Evolutionary conservation across 805 yeast species (phyloP), one percentile per base, ranked within the genome.

Genomic region (Hanseniaspora valbyensis): DNA sequence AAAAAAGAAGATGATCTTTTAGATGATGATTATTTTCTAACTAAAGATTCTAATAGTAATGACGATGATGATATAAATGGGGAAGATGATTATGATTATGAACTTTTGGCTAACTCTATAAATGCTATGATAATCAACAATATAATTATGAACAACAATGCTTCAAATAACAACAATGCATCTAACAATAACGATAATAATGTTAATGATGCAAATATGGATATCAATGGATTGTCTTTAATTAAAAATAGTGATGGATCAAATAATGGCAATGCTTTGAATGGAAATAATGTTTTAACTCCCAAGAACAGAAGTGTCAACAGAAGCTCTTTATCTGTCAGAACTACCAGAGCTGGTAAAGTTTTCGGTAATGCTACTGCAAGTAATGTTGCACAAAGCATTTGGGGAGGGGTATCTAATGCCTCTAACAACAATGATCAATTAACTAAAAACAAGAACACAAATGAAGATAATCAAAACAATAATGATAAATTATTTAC

Each of bases 401-500:
- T 24, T 3, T 39, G 42, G 42, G 18, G 42, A 9, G 42, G 42
- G 24, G 16, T 21, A 13, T 21, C 42, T 25, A 39, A n/a, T 26
- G 14, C 22, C 21, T 16, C 42, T n/a, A 39, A 24, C 4, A 24
- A 8, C 12, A 24, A 39, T 13, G 32, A n/a, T 6, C 9, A 7
- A 3, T 9, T 24, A 6, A 4, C 8, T 5, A 39, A 39, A 2
- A 16, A 13, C 25, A 39, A 39, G n/a, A 22, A 25, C 12, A 21
- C 21, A 14, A n/a, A 52, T 7, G 62, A 59, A 43, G 49, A 62
- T 36, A 66, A 60, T 12, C 56, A 57, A 18, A 57, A 61, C 10
- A 58, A 56, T 42, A 56, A 61, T 19, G 66, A 48, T 40, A 22
- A 32, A 14, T 22, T 69, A 3, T 63, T 70, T 13, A 63, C 65